Base-by-base conservation (phyloP, 495 filamentous ascomycete genomes). In the Umbilicaria muhlenbergii region DNA sequence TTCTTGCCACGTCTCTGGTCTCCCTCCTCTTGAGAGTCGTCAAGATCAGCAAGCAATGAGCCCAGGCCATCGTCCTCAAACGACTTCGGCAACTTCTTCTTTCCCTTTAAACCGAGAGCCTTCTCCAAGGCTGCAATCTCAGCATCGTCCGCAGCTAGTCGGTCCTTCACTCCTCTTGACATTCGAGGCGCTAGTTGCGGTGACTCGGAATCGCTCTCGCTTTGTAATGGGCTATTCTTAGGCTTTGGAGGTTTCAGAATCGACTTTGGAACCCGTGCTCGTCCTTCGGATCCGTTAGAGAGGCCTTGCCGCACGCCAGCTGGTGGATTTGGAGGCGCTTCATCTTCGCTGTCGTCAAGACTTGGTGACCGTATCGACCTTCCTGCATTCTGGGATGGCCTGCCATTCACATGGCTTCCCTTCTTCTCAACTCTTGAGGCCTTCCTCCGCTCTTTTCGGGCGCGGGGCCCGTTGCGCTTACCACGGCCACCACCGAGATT, bases 51-150 rank as follows among this genome's bases (percentile, higher is more conserved):
- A 38, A 95, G 59, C 18, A 95, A 57, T 43, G 81, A 78, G 35
- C 80, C 84, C 12, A 96, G 61, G 0, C 88, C 92, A 56, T 94
- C 88, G 7, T 95, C 86, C n/a, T 73, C 67, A 45, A 83, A 86
- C 0, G 76, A 69, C 52, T 86, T 81, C 0, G 84, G 77, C 12
- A 81, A 60, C 36, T 71, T 78, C 47, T 81, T 89, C 41, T 80
- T 82, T 15, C 74, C 74, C 58, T 82, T 94, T 11, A 95, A 63
- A 1, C 88, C 88, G 33, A 98, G 68, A 54, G 83, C 92, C 64
- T 78, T 85, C 62, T 98, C 92, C 44, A 95, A 59, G 8, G 77
- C 83, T 13, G 81, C 78, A 53, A 98, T 95, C 48, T 94, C 84
- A 3, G 74, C 78, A 51, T 95, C 85, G 44, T 96, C 91, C 41